phyloP scores from a whole-genome alignment of 73 alveolate species.

The Loxodes magnus region DNA sequence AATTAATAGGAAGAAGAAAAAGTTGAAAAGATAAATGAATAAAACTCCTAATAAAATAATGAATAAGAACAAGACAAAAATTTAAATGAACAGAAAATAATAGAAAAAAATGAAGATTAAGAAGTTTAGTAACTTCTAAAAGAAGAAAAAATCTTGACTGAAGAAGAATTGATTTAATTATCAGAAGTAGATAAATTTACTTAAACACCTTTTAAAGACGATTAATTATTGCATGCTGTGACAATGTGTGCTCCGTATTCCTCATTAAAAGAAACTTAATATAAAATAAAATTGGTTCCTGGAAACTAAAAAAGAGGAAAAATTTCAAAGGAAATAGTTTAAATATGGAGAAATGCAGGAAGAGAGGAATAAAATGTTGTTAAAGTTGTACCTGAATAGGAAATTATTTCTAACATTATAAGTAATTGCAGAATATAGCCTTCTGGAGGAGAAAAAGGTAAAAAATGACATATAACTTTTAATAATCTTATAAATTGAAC shows the following conservation, averaged over 20 bases:
- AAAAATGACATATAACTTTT: too few relatives aligned
- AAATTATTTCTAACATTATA: too few relatives aligned
- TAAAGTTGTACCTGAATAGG: too few relatives aligned
- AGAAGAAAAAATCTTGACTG: conserved; percentile 37
- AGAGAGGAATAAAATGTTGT: too few relatives aligned
- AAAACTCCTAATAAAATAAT: conserved; percentile 16
- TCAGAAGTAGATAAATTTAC: conserved; percentile 49
- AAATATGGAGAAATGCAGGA: too few relatives aligned
- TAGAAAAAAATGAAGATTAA: conserved; percentile 27
- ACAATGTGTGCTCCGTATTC: conserved; percentile 71
- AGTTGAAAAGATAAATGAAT: conserved; percentile 16
- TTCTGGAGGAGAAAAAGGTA: too few relatives aligned
- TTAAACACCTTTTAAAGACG: conserved; percentile 39
- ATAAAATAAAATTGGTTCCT: conserved; percentile 48
- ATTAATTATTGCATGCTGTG: conserved; percentile 28
- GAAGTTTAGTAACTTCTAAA: conserved; percentile 32
- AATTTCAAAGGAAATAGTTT: too few relatives aligned
- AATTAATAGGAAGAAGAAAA: conserved; percentile 13
- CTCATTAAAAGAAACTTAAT: conserved; percentile 29
- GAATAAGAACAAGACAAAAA: conserved; percentile 18
- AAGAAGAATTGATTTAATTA: conserved; percentile 41
- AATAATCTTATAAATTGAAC: too few relatives aligned
- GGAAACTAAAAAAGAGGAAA: conserved; percentile 58
- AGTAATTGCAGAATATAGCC: too few relatives aligned
- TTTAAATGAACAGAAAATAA: not conserved